Conservation (phyloP, 2,329 filamentous ascomycete genomes). For the Aphanocladium album region DNA sequence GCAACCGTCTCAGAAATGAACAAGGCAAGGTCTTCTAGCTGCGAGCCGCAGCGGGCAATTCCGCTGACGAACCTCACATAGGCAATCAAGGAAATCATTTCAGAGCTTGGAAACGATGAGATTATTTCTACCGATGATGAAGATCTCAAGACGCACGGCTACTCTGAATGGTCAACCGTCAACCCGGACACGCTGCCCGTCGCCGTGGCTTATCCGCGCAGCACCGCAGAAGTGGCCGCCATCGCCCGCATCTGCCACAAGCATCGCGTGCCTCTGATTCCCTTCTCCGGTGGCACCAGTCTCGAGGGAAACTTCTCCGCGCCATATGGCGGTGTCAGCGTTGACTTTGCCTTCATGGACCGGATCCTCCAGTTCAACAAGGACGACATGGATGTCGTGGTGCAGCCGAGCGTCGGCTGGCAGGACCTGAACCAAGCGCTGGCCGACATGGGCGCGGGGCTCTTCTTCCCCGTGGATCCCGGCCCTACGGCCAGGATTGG, state of each 20-base stretch:
- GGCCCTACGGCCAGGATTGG: conserved; percentile 70
- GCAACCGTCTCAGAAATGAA: conserved; percentile 40
- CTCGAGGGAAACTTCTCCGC: conserved; percentile 88
- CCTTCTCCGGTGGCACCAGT: conserved; percentile 80
- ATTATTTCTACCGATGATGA: conserved; percentile 60
- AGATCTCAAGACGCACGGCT: conserved; percentile 57
- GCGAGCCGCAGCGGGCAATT: neutral
- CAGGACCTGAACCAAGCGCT: conserved; percentile 74
- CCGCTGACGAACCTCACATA: conserved; percentile 23
- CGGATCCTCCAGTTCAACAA: conserved; percentile 72
- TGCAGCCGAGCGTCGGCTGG: conserved; percentile 90
- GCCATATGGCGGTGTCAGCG: conserved; percentile 78
- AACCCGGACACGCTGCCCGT: conserved; percentile 58
- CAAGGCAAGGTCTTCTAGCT: conserved; percentile 24
- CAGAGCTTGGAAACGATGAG: conserved; percentile 44
- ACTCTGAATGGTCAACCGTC: conserved; percentile 61
- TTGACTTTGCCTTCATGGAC: conserved; percentile 88
- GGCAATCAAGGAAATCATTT: conserved; percentile 53
- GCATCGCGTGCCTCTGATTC: conserved; percentile 77
- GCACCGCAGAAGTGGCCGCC: conserved; percentile 53
- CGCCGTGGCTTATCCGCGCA: conserved; percentile 59
- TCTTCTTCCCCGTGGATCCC: conserved; percentile 90
- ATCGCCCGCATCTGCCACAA: conserved; percentile 68
- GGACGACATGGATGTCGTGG: conserved; percentile 87
- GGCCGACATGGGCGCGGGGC: conserved; percentile 63